A percentile compares a stretch with the other conserved stretches of the same genome.
Conservation (phyloP, 768 basidiomycete genomes). For the Tricholoma flavovirens region DNA sequence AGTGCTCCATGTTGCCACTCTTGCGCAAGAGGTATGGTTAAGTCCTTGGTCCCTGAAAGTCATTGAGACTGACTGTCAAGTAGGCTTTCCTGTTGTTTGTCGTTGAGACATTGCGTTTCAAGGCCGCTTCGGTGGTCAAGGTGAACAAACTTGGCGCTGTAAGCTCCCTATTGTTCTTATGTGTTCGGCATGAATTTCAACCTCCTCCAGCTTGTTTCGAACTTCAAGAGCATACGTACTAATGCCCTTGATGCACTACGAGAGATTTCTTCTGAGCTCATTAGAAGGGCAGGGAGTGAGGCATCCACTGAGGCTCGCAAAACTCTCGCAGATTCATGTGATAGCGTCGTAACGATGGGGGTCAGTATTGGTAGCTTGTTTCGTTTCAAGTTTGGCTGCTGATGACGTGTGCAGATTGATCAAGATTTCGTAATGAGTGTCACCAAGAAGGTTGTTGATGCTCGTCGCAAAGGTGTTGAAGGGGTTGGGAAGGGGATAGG, state of each 20-base stretch:
- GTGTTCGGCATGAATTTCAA: conserved; percentile 5
- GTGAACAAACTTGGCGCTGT: conserved; percentile 70
- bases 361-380: conserved; percentile 18
- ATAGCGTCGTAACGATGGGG: conserved; percentile 28
- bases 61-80: conserved; percentile 4
- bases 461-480: conserved; percentile 66
- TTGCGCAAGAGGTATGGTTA: conserved; percentile 64
- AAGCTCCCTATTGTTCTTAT: conserved; percentile 19
- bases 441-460: conserved; percentile 61
- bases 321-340: conserved; percentile 46
- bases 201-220: conserved; percentile 52
- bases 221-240: conserved; percentile 56
- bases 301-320: conserved; percentile 49
- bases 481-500: conserved; percentile 59
- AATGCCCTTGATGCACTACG: conserved; percentile 47
- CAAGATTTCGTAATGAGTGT: conserved; percentile 57
- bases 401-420: conserved; percentile 40
- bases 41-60: not conserved
- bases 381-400: conserved; percentile 3
- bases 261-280: conserved; percentile 50
- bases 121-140: conserved; percentile 60
- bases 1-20: conserved; percentile 64
- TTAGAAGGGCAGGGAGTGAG: conserved; percentile 46
- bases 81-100: conserved; percentile 71
- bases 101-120: conserved; percentile 71